These are phyloP conservation scores for Symbiodinium pilosum DNA, from an alignment of 73 alveolate genomes.

Conservation along the genomic window DNA sequence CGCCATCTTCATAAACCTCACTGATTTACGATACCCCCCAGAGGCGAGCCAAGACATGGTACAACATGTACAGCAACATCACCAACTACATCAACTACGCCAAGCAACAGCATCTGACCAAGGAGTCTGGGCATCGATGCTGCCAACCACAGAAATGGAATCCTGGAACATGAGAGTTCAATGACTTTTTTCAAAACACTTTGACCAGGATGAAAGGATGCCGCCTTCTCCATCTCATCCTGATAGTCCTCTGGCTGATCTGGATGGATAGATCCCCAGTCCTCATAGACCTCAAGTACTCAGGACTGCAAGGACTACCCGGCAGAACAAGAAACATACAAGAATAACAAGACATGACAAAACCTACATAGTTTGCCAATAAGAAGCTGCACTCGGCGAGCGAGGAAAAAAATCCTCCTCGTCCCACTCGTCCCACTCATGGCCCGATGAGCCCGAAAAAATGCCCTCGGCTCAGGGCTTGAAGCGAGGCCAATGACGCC, in stretches of 20 bases:
- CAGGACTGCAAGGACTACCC: neutral
- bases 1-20: too few species aligned
- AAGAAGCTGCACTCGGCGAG: neutral
- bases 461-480: neutral
- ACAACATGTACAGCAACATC: too few species aligned
- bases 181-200: too few species aligned
- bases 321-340: neutral
- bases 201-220: too few species aligned
- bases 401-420: neutral
- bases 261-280: neutral
- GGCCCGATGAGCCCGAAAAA: neutral
- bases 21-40: too few species aligned
- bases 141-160: neutral
- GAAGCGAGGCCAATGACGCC: neutral
- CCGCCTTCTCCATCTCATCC: neutral
- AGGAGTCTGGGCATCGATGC: neutral
- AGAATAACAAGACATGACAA: neutral
- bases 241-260: neutral
- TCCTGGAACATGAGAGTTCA: neutral
- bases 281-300: neutral
- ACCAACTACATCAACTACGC: too few species aligned
- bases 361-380: neutral
- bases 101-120: neutral
- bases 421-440: neutral
- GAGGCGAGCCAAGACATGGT: too few species aligned